Evolutionary conservation across 2,329 filamentous ascomycete species (phyloP).

Genomic region (Samsoniella hepiali): DNA sequence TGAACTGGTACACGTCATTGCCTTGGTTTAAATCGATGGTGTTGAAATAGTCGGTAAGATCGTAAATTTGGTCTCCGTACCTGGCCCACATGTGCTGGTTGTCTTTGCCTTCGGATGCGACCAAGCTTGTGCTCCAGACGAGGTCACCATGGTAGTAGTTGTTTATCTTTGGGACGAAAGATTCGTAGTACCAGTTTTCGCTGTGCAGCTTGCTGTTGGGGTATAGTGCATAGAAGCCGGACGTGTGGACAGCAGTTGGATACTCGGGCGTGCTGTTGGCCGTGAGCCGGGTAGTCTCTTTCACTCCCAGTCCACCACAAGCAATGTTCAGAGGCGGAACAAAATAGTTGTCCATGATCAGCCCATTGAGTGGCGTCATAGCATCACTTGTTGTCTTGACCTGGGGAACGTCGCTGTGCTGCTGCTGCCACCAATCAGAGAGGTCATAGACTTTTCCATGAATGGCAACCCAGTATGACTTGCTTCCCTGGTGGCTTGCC

Average conservation of each 20-base stretch:
- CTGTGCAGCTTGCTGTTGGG: slow-evolving; percentile 56
- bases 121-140: slow-evolving; percentile 60
- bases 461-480: slow-evolving; percentile 84
- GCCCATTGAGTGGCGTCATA: slow-evolving; percentile 77
- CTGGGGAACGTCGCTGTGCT: slow-evolving; percentile 70
- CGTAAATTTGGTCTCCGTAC: slow-evolving; percentile 74
- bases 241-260: slow-evolving; percentile 62
- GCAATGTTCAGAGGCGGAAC: slow-evolving; percentile 69
- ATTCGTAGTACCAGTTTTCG: slow-evolving; percentile 71
- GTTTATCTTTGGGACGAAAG: slow-evolving; percentile 75
- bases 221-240: slow-evolving; percentile 59
- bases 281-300: slow-evolving; percentile 53
- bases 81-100: slow-evolving; percentile 75
- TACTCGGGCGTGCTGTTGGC: slow-evolving; percentile 62
- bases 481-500: slow-evolving; percentile 61
- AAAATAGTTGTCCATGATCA: slow-evolving; percentile 83
- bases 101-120: slow-evolving; percentile 64
- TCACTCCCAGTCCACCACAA: slow-evolving; percentile 69
- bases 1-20: slow-evolving; percentile 61
- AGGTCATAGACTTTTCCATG: slow-evolving; percentile 91
- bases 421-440: slow-evolving; percentile 76
- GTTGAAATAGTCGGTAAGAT: slow-evolving; percentile 88
- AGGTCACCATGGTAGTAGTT: slow-evolving; percentile 85
- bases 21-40: slow-evolving; percentile 61
- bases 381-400: slow-evolving; percentile 56